Percentiles rank a stretch among this genome's conserved stretches.
Conservation (phyloP, 169 alveolate species). For the Plasmodium blacklocki region DNA sequence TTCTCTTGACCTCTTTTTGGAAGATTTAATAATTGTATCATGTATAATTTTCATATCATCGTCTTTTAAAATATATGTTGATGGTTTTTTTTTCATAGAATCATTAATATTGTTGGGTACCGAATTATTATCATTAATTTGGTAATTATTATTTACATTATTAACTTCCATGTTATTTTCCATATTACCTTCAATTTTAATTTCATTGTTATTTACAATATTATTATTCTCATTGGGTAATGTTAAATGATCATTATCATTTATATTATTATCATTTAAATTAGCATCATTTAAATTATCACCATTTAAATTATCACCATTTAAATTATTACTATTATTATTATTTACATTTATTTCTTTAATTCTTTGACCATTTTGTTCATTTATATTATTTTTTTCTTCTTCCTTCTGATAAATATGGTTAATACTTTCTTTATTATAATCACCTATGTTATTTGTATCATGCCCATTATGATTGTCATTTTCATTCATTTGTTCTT, state of each 20-base stretch:
- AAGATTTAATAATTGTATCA: conserved; percentile 50
- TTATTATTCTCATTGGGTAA: not conserved
- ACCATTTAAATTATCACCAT: not conserved
- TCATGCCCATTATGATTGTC: not conserved
- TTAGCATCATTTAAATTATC: not conserved
- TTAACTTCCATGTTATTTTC: not conserved
- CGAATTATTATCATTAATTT: conserved; percentile 2
- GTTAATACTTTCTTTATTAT: not conserved
- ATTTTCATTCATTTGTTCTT: not conserved
- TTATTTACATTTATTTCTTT: not conserved
- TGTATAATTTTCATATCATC: conserved; percentile 71
- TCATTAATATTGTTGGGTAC: conserved; percentile 15
- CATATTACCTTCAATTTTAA: not conserved
- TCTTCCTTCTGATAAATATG: not conserved
- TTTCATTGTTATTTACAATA: not conserved
- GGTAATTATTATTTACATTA: not conserved
- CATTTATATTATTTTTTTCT: not conserved
- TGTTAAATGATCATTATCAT: not conserved
- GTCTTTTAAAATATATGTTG: conserved; percentile 64
- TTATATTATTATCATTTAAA: not conserved
- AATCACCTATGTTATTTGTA: not conserved
- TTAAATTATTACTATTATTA: not conserved
- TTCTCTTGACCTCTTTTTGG: conserved; percentile 64
- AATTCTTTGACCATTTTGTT: not conserved
- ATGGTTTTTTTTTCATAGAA: conserved; percentile 7